phyloP scores from a whole-genome alignment of 495 filamentous ascomycete species.

The Cercophora samala region DNA sequence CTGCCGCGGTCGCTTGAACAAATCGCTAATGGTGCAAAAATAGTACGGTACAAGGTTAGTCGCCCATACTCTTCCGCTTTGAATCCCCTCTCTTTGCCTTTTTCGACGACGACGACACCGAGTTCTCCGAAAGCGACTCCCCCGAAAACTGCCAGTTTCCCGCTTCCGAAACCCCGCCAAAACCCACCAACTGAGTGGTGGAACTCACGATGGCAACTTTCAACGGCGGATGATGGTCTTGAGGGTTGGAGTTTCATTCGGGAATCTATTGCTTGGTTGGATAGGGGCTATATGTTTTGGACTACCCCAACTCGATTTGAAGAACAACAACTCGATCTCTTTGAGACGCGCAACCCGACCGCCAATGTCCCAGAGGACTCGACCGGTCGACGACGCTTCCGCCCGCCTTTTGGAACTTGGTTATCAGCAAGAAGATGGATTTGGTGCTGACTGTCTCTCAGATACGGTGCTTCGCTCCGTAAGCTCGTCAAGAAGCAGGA shows the following conservation, averaged over 20 bases:
- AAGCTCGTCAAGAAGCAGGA: constrained; percentile 99
- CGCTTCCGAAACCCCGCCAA: neutral
- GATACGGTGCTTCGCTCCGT: constrained; percentile 99
- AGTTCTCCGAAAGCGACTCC: neutral
- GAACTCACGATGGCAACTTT: neutral
- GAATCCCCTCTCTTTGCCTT: constrained; percentile 9
- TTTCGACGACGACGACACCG: constrained; percentile 2
- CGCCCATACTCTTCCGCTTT: constrained; percentile 19
- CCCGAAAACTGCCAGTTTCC: neutral
- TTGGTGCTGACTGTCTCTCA: constrained; percentile 22
- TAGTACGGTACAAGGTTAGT: constrained; percentile 60
- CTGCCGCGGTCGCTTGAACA: constrained; percentile 3
- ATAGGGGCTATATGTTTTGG: neutral
- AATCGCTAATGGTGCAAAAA: constrained; percentile 20
- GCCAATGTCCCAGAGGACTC: neutral
- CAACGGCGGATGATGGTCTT: neutral
- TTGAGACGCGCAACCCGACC: neutral
- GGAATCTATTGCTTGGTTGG: neutral
- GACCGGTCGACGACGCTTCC: neutral
- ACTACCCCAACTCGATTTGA: neutral
- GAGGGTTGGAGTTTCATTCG: neutral
- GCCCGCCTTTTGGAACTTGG: neutral
- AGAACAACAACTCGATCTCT: neutral
- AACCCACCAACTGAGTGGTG: neutral
- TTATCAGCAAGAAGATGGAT: neutral